These are phyloP conservation scores for Leishmania braziliensis DNA, from an alignment of 208 protist genomes.

Conservation along the genomic window DNA sequence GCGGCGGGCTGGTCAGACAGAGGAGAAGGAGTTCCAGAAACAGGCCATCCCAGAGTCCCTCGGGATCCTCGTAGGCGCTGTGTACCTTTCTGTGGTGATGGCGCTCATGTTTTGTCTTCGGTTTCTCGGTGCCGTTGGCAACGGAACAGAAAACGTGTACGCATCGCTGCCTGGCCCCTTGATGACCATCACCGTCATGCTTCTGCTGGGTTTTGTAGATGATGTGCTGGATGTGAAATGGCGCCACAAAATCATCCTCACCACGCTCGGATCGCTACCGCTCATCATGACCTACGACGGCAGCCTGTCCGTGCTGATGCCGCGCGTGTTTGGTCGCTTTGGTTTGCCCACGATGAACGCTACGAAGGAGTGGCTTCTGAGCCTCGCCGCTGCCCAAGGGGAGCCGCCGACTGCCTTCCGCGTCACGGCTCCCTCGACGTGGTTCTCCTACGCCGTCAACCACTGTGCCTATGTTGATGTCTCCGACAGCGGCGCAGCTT, in stretches of 20 bases:
- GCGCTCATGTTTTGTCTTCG: conserved; percentile 37
- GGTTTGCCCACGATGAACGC: conserved; percentile 23
- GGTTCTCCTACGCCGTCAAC: conserved; percentile 18
- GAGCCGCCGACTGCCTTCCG: not conserved
- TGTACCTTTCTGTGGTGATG: conserved; percentile 80
- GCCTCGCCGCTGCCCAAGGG: conserved; percentile 2
- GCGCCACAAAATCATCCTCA: conserved; percentile 98
- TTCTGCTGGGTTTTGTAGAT: conserved; percentile 99
- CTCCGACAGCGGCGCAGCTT: conserved; percentile 10
- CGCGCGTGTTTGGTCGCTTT: conserved; percentile 45
- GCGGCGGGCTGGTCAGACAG: conserved; percentile 33
- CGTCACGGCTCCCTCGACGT: conserved; percentile 3
- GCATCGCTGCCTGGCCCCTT: conserved; percentile 76
- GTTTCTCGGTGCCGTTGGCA: conserved; percentile 32
- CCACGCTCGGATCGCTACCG: conserved; percentile 95
- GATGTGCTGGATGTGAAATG: conserved; percentile 99
- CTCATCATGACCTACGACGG: conserved; percentile 94
- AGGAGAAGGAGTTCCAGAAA: conserved; percentile 39
- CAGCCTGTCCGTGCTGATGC: conserved; percentile 88
- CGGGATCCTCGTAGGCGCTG: conserved; percentile 73
- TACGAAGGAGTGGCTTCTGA: conserved; percentile 13
- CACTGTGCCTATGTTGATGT: conserved; percentile 20
- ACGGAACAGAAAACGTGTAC: conserved; percentile 43
- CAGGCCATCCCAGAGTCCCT: conserved; percentile 73
- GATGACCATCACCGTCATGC: conserved; percentile 97